Conservation (phyloP, 108 stramenopile species). For the Seminavis robusta region DNA sequence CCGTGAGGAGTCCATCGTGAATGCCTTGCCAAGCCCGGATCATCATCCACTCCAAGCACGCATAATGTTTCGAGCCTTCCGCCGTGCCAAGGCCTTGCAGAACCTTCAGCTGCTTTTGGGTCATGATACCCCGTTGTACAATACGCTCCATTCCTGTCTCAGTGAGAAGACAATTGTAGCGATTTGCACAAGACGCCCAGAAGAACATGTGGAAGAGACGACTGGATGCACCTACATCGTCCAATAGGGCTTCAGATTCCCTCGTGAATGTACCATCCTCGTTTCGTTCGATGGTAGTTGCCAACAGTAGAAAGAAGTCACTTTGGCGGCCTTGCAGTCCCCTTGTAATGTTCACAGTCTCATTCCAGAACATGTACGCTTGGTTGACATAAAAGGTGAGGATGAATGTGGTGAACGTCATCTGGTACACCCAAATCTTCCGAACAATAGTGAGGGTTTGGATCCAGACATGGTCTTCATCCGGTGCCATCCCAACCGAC, state of each 20-base stretch:
- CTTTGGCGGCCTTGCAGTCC: conserved; percentile 11
- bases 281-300: conserved; percentile 1
- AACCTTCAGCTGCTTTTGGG: conserved; percentile 5
- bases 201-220: conserved; percentile 21
- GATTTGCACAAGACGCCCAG: conserved; percentile 19
- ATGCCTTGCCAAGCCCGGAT: no score
- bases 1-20: no score
- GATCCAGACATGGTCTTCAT: conserved; percentile 4
- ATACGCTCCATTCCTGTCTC: conserved; percentile 10
- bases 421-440: conserved; percentile 8
- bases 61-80: no score
- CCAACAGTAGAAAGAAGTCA: conserved; percentile 8
- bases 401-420: conserved; percentile 20
- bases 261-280: conserved; percentile 2
- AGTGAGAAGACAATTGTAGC: conserved; percentile 4
- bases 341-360: conserved; percentile 11
- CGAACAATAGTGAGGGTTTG: background rate
- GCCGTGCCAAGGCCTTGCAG: no score
- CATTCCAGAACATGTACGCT: conserved; percentile 16
- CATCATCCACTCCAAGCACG: conserved; percentile 22
- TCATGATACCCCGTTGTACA: conserved; percentile 22
- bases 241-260: conserved; percentile 13
- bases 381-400: conserved; percentile 29
- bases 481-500: background rate
- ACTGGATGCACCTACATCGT: conserved; percentile 11